These are phyloP conservation scores for Claviceps maximensis DNA, from an alignment of 2,329 filamentous ascomycete genomes.

Conservation along the genomic window DNA sequence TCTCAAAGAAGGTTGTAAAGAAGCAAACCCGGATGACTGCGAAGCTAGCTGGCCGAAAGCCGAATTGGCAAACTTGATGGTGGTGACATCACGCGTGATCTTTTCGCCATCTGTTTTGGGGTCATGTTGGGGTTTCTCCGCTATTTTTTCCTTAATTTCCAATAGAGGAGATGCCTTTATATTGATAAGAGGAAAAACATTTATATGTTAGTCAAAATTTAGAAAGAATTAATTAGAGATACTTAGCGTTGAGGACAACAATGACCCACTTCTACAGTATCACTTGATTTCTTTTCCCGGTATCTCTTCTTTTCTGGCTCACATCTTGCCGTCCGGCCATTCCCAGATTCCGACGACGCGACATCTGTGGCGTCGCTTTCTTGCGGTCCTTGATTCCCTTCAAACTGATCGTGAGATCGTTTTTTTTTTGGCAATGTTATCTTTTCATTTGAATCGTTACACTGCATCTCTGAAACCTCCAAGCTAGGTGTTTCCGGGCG, in stretches of 20 bases:
- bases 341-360: slow-evolving; percentile 30
- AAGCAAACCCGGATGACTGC: slow-evolving; percentile 51
- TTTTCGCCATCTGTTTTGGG: not conserved
- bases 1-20: slow-evolving; percentile 33
- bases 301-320: slow-evolving; percentile 55
- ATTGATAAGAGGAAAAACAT: not conserved
- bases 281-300: slow-evolving; percentile 34
- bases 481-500: slow-evolving; percentile 22
- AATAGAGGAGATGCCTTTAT: not conserved
- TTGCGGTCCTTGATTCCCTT: slow-evolving; percentile 30
- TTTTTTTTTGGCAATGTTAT: slow-evolving; percentile 54
- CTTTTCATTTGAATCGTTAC: slow-evolving; percentile 31
- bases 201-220: not conserved
- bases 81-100: slow-evolving; percentile 29
- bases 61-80: slow-evolving; percentile 54
- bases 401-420: slow-evolving; percentile 45
- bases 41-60: slow-evolving; percentile 53
- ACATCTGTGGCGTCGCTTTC: slow-evolving; percentile 30
- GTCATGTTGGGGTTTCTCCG: not conserved
- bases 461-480: slow-evolving; percentile 19
- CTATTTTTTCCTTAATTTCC: not conserved
- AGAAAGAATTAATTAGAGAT: not conserved
- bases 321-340: slow-evolving; percentile 29
- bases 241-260: not conserved
- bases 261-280: slow-evolving; percentile 21